Evolutionary conservation across 345 rosid genomes (phyloP).

Genomic region (Draba incana): DNA sequence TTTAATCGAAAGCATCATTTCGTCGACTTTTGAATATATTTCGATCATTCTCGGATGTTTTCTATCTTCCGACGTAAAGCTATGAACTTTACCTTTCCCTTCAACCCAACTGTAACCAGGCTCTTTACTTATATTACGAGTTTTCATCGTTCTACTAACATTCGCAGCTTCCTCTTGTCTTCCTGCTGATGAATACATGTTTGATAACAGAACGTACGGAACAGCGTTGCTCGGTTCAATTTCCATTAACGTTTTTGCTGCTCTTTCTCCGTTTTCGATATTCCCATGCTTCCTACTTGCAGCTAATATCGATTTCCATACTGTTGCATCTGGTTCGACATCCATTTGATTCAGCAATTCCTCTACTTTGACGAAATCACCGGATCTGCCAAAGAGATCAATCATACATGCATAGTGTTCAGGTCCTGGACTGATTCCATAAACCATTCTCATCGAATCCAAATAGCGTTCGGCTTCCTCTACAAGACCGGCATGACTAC

Average conservation of each 20-base stretch:
- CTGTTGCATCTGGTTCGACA: conserved; percentile 75
- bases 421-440: conserved; percentile 74
- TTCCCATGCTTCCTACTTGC: conserved; percentile 79
- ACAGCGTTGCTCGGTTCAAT: conserved; percentile 73
- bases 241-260: conserved; percentile 68
- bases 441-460: conserved; percentile 61
- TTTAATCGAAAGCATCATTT: conserved; percentile 66
- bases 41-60: conserved; percentile 61
- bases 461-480: conserved; percentile 62
- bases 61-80: conserved; percentile 79
- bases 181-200: conserved; percentile 69
- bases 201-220: conserved; percentile 76
- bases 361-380: conserved; percentile 69
- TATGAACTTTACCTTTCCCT: conserved; percentile 59
- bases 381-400: conserved; percentile 84
- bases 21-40: conserved; percentile 74
- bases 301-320: conserved; percentile 79
- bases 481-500: conserved; percentile 81
- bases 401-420: conserved; percentile 94
- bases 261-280: conserved; percentile 73
- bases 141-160: conserved; percentile 71
- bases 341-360: conserved; percentile 65
- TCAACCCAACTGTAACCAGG: conserved; percentile 92
- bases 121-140: conserved; percentile 68
- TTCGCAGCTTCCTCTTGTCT: conserved; percentile 80